phyloP scores from a whole-genome alignment of 2,329 filamentous ascomycete genomes.

The Claviceps capensis region DNA sequence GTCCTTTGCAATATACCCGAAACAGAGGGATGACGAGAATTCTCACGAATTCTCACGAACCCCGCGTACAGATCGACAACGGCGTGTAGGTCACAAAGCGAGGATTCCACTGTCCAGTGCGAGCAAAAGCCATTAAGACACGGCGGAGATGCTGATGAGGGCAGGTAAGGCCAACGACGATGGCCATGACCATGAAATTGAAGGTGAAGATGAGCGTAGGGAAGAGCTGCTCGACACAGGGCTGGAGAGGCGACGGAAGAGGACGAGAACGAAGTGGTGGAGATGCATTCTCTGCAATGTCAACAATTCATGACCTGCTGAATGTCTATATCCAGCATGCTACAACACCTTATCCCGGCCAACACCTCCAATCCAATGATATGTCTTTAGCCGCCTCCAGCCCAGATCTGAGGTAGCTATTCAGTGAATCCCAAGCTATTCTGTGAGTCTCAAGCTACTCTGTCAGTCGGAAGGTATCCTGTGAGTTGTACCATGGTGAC shows the following conservation, averaged over 20 bases:
- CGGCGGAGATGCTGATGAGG: constrained; percentile 9
- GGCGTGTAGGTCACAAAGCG: constrained; percentile 6
- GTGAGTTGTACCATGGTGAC: too few species aligned
- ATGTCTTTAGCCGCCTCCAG: too few species aligned
- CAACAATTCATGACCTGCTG: too few species aligned
- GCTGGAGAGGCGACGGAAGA: constrained; percentile 19
- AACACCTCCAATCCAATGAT: too few species aligned
- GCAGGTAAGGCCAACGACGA: constrained; percentile 12
- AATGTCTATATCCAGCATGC: too few species aligned
- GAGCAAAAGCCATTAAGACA: constrained; percentile 7
- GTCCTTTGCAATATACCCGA: constrained; percentile 4
- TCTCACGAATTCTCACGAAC: constrained; percentile 7
- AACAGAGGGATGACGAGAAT: constrained; percentile 5
- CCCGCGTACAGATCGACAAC: constrained; percentile 12
- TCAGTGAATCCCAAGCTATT: too few species aligned
- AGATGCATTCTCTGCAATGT: too few species aligned
- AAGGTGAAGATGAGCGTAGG: constrained; percentile 5
- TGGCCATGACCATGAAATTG: constrained; percentile 5
- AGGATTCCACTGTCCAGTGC: constrained; percentile 9
- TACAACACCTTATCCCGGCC: too few species aligned
- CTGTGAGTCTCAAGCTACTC: too few species aligned
- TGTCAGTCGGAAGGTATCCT: too few species aligned
- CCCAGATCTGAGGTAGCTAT: too few species aligned
- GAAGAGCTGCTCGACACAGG: constrained; percentile 19
- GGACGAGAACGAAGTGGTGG: constrained; percentile 11